These are phyloP conservation scores for Stemphylium lycopersici DNA, from an alignment of 2,329 filamentous ascomycete species.

Conservation along the genomic window DNA sequence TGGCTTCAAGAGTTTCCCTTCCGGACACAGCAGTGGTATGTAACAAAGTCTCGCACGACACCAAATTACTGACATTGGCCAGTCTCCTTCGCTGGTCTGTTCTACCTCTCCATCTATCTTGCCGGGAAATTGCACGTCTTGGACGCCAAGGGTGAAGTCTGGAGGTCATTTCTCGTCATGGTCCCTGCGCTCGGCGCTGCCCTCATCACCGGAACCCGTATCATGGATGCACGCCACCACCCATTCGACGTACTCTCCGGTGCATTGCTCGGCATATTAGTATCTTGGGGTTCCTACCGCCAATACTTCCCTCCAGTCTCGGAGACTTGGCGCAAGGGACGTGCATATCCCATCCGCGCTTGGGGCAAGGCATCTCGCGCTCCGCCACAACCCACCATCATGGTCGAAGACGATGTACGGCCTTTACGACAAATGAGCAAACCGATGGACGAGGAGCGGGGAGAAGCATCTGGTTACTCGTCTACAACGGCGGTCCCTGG, in stretches of 20 bases:
- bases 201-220: conserved; percentile 62
- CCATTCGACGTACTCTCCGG: conserved; percentile 66
- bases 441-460: conserved; percentile 42
- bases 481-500: conserved; percentile 28
- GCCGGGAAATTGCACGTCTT: conserved; percentile 65
- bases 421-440: conserved; percentile 37
- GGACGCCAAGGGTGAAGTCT: conserved; percentile 65
- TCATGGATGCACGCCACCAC: conserved; percentile 68
- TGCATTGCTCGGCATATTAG: conserved; percentile 59
- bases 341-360: conserved; percentile 63
- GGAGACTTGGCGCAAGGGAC: conserved; percentile 63
- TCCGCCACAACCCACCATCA: conserved; percentile 32
- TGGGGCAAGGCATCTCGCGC: conserved; percentile 57
- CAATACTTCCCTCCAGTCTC: conserved; percentile 65
- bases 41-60: not conserved
- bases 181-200: conserved; percentile 61
- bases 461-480: conserved; percentile 39
- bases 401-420: conserved; percentile 40
- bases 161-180: conserved; percentile 63
- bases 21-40: conserved; percentile 62
- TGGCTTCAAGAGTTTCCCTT: conserved; percentile 65
- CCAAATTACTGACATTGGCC: conserved; percentile 21
- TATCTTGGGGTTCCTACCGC: conserved; percentile 60
- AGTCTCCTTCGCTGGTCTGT: conserved; percentile 65
- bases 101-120: conserved; percentile 65